Conservation (phyloP, 371 early-diverging fungal species). For the Mortierella sp. region DNA sequence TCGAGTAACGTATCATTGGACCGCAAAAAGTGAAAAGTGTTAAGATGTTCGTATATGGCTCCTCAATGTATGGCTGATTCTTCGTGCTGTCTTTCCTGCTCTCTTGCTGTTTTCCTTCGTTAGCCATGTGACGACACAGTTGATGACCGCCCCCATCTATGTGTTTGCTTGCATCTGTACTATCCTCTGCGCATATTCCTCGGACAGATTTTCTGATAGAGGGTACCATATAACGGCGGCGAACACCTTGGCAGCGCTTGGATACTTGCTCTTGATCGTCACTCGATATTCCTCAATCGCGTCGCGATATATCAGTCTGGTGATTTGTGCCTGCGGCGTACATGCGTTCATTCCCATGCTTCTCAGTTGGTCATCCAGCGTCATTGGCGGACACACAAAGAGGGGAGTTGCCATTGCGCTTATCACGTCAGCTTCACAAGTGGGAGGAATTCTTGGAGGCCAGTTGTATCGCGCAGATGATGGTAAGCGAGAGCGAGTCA, state of each 20-base stretch:
- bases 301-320: conserved; percentile 27
- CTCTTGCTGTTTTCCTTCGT: not conserved
- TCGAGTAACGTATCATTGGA: too few species aligned
- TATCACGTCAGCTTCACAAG: conserved; percentile 57
- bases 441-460: conserved; percentile 65
- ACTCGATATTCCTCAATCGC: conserved; percentile 8
- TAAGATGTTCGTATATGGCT: not conserved
- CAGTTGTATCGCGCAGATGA: conserved; percentile 69
- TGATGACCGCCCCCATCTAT: conserved; percentile 38
- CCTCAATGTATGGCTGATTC: too few species aligned
- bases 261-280: conserved; percentile 68
- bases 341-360: conserved; percentile 62
- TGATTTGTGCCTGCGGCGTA: conserved; percentile 63
- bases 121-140: conserved; percentile 33
- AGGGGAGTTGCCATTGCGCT: conserved; percentile 64
- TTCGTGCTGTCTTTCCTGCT: too few species aligned
- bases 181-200: conserved; percentile 65
- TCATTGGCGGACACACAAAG: conserved; percentile 72
- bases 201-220: conserved; percentile 68
- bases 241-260: conserved; percentile 63
- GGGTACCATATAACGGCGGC: conserved; percentile 70
- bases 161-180: conserved; percentile 61
- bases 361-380: conserved; percentile 65
- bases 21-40: too few species aligned
- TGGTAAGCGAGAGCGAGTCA: too few species aligned